Evolutionary conservation across 2,329 filamentous ascomycete species (phyloP).

Genomic region (Aspergillus sp.): DNA sequence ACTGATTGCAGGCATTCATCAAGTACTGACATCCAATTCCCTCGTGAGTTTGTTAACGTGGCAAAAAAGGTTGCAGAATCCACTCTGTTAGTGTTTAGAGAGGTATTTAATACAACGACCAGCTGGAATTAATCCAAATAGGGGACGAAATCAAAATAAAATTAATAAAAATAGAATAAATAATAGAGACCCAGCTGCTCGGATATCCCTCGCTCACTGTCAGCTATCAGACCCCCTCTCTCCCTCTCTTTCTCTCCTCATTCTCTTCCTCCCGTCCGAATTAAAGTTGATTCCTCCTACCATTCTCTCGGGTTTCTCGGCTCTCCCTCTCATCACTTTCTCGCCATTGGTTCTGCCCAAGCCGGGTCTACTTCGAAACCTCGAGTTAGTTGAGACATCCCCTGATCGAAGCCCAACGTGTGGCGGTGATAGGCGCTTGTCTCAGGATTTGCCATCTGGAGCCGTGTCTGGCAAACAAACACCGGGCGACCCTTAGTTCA

Average conservation of each 20-base stretch:
- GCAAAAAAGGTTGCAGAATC: constrained; percentile 19
- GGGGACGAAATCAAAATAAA: not conserved
- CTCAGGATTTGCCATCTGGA: not conserved
- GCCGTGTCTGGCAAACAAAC: not conserved
- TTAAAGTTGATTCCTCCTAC: constrained; percentile 1
- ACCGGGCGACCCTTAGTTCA: not conserved
- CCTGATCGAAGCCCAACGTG: not conserved
- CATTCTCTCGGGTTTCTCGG: not conserved
- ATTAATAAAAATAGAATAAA: not conserved
- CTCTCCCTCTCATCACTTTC: not conserved
- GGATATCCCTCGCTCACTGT: too few species aligned
- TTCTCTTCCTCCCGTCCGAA: not conserved
- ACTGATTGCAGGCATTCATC: constrained; percentile 3
- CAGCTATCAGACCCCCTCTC: too few species aligned
- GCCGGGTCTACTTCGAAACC: too few species aligned
- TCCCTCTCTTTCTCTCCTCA: not conserved
- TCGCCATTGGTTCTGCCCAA: too few species aligned
- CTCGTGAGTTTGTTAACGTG: constrained; percentile 31
- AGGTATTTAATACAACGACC: not conserved
- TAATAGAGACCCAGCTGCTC: not conserved
- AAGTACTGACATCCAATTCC: constrained; percentile 6
- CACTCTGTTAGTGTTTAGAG: not conserved
- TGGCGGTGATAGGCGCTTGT: not conserved
- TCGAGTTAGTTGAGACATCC: too few species aligned
- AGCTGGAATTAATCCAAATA: not conserved